These are phyloP conservation scores for Pleurotus djamor DNA, from an alignment of 768 basidiomycete genomes.

Conservation along the genomic window DNA sequence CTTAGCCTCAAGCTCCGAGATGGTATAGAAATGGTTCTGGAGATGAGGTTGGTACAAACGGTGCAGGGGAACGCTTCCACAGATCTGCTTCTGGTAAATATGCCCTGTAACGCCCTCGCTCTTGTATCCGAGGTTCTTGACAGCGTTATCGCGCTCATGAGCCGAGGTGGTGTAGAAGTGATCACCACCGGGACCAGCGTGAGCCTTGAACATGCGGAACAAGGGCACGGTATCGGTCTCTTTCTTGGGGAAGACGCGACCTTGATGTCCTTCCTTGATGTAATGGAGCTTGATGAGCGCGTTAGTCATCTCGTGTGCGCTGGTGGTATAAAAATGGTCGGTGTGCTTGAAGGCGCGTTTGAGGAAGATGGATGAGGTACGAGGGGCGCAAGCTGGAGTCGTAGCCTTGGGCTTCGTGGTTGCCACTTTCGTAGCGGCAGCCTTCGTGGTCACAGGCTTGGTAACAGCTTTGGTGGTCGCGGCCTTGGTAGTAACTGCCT, in stretches of 20 bases:
- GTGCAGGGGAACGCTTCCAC: constrained; percentile 2
- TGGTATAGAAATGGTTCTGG: constrained; percentile 6
- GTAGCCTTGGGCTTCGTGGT: neutral
- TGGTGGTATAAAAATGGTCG: constrained; percentile 8
- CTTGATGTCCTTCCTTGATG: neutral
- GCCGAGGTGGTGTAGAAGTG: constrained; percentile 7
- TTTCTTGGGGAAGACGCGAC: constrained; percentile 8
- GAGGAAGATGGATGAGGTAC: neutral
- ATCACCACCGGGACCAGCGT: constrained; percentile 1
- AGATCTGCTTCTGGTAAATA: constrained; percentile 2
- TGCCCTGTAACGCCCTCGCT: constrained; percentile 1
- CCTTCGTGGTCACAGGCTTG: neutral
- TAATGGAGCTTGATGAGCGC: neutral
- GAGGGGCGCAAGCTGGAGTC: neutral
- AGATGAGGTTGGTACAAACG: neutral
- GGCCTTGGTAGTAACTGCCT: neutral
- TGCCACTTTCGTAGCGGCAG: neutral
- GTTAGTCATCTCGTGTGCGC: neutral
- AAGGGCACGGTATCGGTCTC: constrained; percentile 9
- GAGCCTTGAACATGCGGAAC: constrained; percentile 10
- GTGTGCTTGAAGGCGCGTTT: neutral
- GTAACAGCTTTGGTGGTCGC: neutral
- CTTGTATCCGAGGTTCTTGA: neutral
- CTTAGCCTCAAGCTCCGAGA: neutral
- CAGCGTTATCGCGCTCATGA: constrained; percentile 4